phyloP scores from a whole-genome alignment of 108 stramenopile genomes.

The Epipyxis sp. region DNA sequence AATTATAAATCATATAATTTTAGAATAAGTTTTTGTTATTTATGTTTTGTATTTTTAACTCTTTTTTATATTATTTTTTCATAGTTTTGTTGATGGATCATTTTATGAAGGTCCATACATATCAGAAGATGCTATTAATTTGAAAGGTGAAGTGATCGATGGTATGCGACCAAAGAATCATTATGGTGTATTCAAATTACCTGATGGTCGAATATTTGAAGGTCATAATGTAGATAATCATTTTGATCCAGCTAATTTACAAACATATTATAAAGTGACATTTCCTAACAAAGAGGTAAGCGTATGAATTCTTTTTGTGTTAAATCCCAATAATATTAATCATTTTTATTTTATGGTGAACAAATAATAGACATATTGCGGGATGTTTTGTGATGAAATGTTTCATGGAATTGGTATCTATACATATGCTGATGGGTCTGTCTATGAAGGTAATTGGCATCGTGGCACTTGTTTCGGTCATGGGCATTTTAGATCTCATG shows the following conservation, averaged over 20 bases:
- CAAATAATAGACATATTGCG: slow-evolving; percentile 2
- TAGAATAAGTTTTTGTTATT: no score
- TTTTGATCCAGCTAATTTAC: slow-evolving; percentile 38
- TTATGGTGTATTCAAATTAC: slow-evolving; percentile 34
- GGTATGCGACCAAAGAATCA: slow-evolving; percentile 23
- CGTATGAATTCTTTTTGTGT: no score
- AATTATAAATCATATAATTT: no score
- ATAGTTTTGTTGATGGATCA: slow-evolving; percentile 47
- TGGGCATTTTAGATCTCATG: slow-evolving; percentile 11
- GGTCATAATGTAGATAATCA: slow-evolving; percentile 51
- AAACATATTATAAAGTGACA: slow-evolving; percentile 36
- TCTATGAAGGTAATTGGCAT: slow-evolving; percentile 49
- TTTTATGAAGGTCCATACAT: slow-evolving; percentile 50
- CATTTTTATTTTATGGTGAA: no score
- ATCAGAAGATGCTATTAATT: slow-evolving; percentile 33
- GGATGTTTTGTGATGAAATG: slow-evolving; percentile 5
- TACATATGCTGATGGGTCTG: slow-evolving; percentile 43
- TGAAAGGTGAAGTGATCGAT: slow-evolving; percentile 31
- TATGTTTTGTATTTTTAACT: no score
- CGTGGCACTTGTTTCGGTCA: slow-evolving; percentile 49
- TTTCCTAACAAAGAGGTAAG: slow-evolving; percentile 35
- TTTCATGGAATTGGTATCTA: slow-evolving; percentile 42
- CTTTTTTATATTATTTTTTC: no score
- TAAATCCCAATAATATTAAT: no score
- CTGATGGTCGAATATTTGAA: slow-evolving; percentile 37